Percentiles rank a stretch among this genome's conserved stretches.
phyloP scores from a whole-genome alignment of 805 yeast genomes.

The Blastobotrys peoriensis region DNA sequence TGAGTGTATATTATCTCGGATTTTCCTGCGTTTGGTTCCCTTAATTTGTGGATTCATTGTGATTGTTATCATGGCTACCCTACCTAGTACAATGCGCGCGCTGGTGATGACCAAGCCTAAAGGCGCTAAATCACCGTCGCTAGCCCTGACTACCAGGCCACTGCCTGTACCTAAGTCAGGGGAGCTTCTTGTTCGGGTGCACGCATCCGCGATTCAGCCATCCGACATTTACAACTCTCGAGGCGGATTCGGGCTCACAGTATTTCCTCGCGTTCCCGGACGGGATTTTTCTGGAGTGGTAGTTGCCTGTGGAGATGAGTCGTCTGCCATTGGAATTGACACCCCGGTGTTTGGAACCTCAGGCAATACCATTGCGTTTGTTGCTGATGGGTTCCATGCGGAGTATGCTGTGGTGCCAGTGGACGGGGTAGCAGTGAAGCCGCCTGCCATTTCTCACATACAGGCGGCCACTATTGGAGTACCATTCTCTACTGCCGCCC shows the following conservation, averaged over 20 bases:
- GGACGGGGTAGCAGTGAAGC: not conserved
- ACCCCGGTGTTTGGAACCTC: slow-evolving; percentile 6
- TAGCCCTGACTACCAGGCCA: too few species aligned
- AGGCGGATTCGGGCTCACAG: slow-evolving; percentile 7
- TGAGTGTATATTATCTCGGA: too few species aligned
- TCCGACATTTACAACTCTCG: slow-evolving; percentile 3
- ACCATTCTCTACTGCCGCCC: slow-evolving; percentile 4
- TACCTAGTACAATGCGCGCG: too few species aligned
- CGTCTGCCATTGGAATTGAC: not conserved
- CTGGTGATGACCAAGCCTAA: too few species aligned
- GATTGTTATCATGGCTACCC: too few species aligned
- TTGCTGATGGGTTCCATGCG: slow-evolving; percentile 6
- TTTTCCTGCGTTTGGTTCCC: too few species aligned
- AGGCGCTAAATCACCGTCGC: too few species aligned
- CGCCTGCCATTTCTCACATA: not conserved
- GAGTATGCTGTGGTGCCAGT: slow-evolving; percentile 6
- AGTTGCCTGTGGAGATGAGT: too few species aligned
- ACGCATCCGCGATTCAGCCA: slow-evolving; percentile 8
- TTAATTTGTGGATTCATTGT: too few species aligned
- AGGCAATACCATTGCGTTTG: slow-evolving; percentile 2
- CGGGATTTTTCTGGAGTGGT: slow-evolving; percentile 8
- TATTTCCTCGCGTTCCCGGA: slow-evolving; percentile 7
- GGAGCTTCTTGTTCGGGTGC: not conserved
- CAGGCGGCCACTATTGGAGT: slow-evolving; percentile 7
- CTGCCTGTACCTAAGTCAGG: too few species aligned